A percentile compares a stretch with the other conserved stretches of the same genome.
Evolutionary conservation across 1,284 basidiomycete genomes (phyloP).

Genomic region (Acaromyces ingoldii): DNA sequence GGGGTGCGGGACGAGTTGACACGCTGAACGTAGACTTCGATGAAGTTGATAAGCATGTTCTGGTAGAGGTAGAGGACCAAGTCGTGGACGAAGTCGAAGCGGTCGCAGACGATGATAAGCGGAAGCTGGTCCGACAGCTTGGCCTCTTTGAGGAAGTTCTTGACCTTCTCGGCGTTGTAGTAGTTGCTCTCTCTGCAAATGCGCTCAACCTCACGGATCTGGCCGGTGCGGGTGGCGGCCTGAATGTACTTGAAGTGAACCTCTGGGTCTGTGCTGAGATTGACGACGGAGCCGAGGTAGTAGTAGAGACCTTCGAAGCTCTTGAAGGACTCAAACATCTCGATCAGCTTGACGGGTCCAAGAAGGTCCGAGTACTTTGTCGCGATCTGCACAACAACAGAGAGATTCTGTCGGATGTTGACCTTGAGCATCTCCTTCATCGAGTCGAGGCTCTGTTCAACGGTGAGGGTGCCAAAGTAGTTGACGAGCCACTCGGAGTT

Average conservation of each 20-base stretch:
- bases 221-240: slow-evolving; percentile 94
- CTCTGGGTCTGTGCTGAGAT: slow-evolving; percentile 90
- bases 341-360: slow-evolving; percentile 92
- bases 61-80: slow-evolving; percentile 98
- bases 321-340: slow-evolving; percentile 98
- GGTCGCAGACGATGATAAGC: slow-evolving; percentile 99
- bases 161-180: slow-evolving; percentile 99
- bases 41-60: slow-evolving; percentile 92
- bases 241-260: slow-evolving; percentile 99
- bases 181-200: slow-evolving; percentile 95
- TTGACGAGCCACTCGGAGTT: slow-evolving; percentile 92
- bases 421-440: slow-evolving; percentile 94
- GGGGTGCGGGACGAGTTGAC: slow-evolving; percentile 97
- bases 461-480: slow-evolving; percentile 95
- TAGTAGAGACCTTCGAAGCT: slow-evolving; percentile 98
- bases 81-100: slow-evolving; percentile 99
- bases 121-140: slow-evolving; percentile 94
- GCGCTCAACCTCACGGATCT: slow-evolving; percentile 97
- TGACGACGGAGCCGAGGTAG: slow-evolving; percentile 94
- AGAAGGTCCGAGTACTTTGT: slow-evolving; percentile 99
- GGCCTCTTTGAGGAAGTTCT: slow-evolving; percentile 96
- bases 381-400: slow-evolving; percentile 94
- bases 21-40: slow-evolving; percentile 97
- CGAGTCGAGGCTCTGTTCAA: slow-evolving; percentile 96
- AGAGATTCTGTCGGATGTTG: slow-evolving; percentile 96